Evolutionary conservation across 75 land plant genomes (phyloP).

Genomic region (Sequoia sempervirens): DNA sequence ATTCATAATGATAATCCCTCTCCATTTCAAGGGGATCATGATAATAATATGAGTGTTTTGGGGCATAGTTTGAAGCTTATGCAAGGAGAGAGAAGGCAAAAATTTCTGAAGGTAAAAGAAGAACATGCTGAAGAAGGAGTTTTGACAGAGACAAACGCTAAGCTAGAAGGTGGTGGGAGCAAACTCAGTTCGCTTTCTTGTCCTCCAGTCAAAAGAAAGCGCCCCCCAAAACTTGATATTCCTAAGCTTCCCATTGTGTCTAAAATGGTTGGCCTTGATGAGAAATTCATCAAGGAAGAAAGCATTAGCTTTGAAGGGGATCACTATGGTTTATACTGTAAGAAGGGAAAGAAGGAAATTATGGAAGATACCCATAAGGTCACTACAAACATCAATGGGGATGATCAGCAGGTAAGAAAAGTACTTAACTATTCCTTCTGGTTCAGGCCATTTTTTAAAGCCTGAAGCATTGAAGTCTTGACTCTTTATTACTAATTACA

Average conservation of each 20-base stretch:
- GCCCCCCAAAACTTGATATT: constrained; percentile 16
- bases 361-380: constrained; percentile 39
- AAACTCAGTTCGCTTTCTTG: too few relatives aligned
- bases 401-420: constrained; percentile 28
- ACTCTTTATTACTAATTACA: too few relatives aligned
- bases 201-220: constrained; percentile 17
- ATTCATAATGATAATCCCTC: background rate
- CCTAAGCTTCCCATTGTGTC: background rate
- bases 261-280: background rate
- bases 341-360: constrained; percentile 26
- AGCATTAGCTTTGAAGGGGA: constrained; percentile 7
- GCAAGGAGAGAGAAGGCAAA: background rate
- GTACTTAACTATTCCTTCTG: background rate
- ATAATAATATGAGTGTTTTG: background rate
- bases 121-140: background rate
- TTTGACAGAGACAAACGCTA: background rate
- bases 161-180: background rate
- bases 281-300: background rate
- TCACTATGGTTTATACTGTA: constrained; percentile 14
- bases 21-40: background rate
- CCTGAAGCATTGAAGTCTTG: background rate
- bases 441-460: background rate
- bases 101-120: background rate
- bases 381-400: constrained; percentile 20
- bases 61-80: background rate